Conservation (phyloP, 192 early-diverging fungal genomes). For the Coemansia sp. region DNA sequence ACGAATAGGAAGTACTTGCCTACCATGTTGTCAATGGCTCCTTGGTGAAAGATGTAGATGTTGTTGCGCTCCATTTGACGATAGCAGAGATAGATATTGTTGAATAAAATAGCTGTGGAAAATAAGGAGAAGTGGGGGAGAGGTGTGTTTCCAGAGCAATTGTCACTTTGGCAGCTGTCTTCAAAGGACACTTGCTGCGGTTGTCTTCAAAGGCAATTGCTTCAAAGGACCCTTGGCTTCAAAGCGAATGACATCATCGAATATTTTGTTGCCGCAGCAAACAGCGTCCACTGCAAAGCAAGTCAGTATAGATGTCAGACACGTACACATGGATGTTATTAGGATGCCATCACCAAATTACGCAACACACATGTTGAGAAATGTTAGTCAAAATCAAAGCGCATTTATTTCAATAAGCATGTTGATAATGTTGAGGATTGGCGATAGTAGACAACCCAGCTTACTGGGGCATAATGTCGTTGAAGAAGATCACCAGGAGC, state of each 20-base stretch:
- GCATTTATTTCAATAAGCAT: not conserved
- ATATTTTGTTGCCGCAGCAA: no score
- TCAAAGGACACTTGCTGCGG: not conserved
- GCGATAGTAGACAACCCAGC: not conserved
- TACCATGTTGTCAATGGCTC: not conserved
- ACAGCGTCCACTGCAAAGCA: no score
- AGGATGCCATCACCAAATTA: no score
- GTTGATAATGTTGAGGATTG: no score
- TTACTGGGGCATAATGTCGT: slow-evolving; percentile 19
- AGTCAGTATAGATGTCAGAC: no score
- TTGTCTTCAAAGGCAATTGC: not conserved
- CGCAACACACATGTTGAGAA: no score
- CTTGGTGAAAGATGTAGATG: not conserved
- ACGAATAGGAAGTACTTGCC: not conserved
- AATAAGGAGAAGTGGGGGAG: not conserved
- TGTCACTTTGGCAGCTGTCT: not conserved
- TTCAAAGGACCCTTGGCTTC: not conserved
- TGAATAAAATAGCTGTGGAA: not conserved
- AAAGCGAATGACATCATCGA: no score
- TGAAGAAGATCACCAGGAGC: slow-evolving; percentile 57
- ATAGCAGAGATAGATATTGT: not conserved
- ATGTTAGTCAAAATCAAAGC: no score
- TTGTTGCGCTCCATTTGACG: not conserved
- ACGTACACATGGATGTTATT: no score
- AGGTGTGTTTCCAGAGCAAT: not conserved